phyloP scores from a whole-genome alignment of 768 basidiomycete genomes.

The Boletus huronensis region DNA sequence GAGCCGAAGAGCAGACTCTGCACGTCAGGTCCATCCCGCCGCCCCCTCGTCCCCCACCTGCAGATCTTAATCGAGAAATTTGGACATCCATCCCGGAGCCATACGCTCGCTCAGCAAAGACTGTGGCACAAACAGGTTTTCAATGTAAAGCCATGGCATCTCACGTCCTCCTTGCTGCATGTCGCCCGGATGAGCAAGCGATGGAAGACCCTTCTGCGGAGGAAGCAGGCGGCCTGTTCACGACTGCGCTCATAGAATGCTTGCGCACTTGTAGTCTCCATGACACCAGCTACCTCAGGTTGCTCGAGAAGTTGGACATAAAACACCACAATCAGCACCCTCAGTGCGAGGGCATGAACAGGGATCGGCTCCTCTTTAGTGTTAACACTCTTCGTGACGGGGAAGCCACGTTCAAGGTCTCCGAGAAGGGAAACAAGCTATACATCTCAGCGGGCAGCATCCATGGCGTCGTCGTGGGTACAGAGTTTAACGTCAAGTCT shows the following conservation, averaged over 20 bases:
- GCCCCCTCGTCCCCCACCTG: conserved; percentile 9
- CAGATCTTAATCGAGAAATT: conserved; percentile 11
- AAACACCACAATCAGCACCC: conserved; percentile 9
- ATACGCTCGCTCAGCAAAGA: conserved; percentile 6
- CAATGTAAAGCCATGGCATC: conserved; percentile 21
- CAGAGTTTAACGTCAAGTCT: conserved; percentile 10
- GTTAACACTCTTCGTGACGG: conserved; percentile 13
- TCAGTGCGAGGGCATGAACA: conserved; percentile 19
- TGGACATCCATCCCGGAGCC: conserved; percentile 2
- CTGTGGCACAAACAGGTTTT: conserved; percentile 7
- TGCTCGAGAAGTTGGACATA: conserved; percentile 13
- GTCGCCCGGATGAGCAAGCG: conserved; percentile 13
- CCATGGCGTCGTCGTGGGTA: conserved; percentile 14
- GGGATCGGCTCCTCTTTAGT: conserved; percentile 17
- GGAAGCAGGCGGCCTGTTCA: conserved; percentile 18
- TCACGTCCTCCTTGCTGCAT: conserved; percentile 21
- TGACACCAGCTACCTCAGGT: conserved; percentile 13
- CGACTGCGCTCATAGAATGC: conserved; percentile 14
- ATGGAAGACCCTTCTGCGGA: conserved; percentile 6
- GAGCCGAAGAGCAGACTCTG: neutral
- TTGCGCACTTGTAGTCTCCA: conserved; percentile 6
- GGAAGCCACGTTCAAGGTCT: conserved; percentile 16
- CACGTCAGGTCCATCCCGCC: conserved; percentile 9
- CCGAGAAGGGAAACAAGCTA: neutral
- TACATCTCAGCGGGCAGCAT: conserved; percentile 18